Conservation (phyloP, 2,329 filamentous ascomycete species). For the Talaromyces sp. region DNA sequence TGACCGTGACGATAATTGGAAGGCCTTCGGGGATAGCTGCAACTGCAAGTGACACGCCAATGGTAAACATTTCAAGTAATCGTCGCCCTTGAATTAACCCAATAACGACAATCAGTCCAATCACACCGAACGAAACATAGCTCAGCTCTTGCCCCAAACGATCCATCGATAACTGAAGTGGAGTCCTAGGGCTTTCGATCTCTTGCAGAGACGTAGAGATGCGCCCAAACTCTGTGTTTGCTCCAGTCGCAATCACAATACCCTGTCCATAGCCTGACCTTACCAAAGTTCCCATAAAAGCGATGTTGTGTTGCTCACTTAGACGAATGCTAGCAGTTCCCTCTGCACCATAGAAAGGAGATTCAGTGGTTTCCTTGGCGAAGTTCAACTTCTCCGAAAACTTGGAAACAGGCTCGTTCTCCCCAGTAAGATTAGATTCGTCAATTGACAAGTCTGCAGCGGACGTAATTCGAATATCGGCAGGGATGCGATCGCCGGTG, state of each 20-base stretch:
- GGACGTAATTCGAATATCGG: conserved; percentile 89
- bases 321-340: conserved; percentile 59
- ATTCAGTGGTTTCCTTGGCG: conserved; percentile 33
- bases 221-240: conserved; percentile 88
- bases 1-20: conserved; percentile 97
- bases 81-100: conserved; percentile 86
- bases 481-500: conserved; percentile 92
- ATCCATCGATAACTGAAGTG: conserved; percentile 94
- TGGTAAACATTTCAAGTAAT: conserved; percentile 91
- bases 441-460: conserved; percentile 89
- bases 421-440: conserved; percentile 92
- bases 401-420: conserved; percentile 88
- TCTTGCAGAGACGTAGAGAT: conserved; percentile 92
- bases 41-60: conserved; percentile 92
- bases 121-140: conserved; percentile 93
- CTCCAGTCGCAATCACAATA: conserved; percentile 93
- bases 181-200: conserved; percentile 91
- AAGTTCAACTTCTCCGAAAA: conserved; percentile 55
- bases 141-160: conserved; percentile 92
- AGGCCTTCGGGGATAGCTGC: conserved; percentile 94
- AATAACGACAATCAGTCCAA: conserved; percentile 84
- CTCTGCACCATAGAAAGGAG: conserved; percentile 56
- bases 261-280: conserved; percentile 93
- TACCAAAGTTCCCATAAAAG: conserved; percentile 96
- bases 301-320: conserved; percentile 80